Percentiles rank a stretch among this genome's conserved stretches.
Conservation (phyloP, 768 basidiomycete species). For the Lepiota brunneoincarnata region DNA sequence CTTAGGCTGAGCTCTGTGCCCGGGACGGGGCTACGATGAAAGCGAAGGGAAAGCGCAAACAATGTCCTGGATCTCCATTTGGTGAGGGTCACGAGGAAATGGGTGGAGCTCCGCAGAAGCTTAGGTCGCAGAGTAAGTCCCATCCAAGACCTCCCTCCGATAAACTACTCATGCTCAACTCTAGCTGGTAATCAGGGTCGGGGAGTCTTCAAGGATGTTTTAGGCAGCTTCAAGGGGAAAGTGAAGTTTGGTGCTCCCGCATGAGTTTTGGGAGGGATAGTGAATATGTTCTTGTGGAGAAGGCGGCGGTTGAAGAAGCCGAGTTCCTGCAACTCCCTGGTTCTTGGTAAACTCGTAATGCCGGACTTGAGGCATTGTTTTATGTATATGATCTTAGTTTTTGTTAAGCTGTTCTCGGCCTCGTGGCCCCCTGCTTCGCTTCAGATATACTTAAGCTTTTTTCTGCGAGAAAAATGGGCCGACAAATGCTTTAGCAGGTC, state of each 20-base stretch:
- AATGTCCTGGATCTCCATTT: too few species aligned
- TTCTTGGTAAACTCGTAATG: neutral
- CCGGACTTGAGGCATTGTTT: neutral
- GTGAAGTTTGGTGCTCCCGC: neutral
- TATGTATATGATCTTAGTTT: neutral
- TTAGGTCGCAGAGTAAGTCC: too few species aligned
- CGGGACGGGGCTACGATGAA: too few species aligned
- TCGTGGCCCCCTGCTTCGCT: too few species aligned
- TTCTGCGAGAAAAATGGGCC: too few species aligned
- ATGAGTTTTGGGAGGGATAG: neutral
- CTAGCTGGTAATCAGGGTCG: conserved; percentile 2
- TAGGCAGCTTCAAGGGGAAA: neutral
- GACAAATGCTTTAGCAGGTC: too few species aligned
- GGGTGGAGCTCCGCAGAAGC: too few species aligned
- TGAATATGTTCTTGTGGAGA: neutral
- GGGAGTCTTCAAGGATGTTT: neutral
- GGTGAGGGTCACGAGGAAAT: too few species aligned
- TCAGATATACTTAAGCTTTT: too few species aligned
- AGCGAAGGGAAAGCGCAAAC: too few species aligned
- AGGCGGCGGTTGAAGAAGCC: neutral
- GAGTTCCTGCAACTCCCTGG: neutral
- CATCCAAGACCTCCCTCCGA: neutral
- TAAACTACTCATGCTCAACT: neutral
- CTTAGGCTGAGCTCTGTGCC: too few species aligned
- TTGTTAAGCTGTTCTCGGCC: neutral